Evolutionary conservation across 2,329 filamentous ascomycete species (phyloP).

Genomic region (Paraconiothyrium brasiliense): DNA sequence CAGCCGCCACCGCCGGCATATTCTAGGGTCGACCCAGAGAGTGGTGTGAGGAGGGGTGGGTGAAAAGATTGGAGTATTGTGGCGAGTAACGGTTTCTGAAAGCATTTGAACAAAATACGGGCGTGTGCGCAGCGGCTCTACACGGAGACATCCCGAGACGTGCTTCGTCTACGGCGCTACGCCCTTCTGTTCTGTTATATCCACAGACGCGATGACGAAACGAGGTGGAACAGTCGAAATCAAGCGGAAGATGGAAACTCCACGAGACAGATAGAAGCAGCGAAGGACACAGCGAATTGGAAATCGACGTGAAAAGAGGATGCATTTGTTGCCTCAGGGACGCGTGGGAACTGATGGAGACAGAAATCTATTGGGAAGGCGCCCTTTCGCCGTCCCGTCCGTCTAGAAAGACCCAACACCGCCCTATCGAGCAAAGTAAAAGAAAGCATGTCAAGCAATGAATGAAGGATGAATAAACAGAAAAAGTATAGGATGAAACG

Average conservation of each 20-base stretch:
- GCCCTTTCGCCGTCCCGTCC: not conserved
- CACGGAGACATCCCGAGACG: not conserved
- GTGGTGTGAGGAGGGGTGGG: not conserved
- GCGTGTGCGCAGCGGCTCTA: not conserved
- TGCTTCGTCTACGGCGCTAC: not conserved
- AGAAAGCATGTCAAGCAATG: not conserved
- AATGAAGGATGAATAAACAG: not conserved
- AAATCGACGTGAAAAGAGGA: not conserved
- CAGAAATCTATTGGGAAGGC: not conserved
- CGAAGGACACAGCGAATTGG: not conserved
- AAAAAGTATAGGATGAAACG: not conserved
- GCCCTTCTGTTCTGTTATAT: not conserved
- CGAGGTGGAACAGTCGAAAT: not conserved
- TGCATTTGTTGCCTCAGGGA: not conserved
- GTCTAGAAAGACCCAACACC: not conserved
- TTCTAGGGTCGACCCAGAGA: slow-evolving; percentile 1
- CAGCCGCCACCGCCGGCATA: slow-evolving; percentile 10
- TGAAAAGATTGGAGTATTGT: not conserved
- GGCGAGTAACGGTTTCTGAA: not conserved
- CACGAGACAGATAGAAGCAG: not conserved
- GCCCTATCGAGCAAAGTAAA: not conserved
- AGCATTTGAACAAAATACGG: not conserved
- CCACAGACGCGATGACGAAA: not conserved
- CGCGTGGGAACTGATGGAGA: not conserved
- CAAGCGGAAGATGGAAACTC: not conserved